Evolutionary conservation across 2,329 filamentous ascomycete genomes (phyloP).

Genomic region (Paracamarosporium sp.): DNA sequence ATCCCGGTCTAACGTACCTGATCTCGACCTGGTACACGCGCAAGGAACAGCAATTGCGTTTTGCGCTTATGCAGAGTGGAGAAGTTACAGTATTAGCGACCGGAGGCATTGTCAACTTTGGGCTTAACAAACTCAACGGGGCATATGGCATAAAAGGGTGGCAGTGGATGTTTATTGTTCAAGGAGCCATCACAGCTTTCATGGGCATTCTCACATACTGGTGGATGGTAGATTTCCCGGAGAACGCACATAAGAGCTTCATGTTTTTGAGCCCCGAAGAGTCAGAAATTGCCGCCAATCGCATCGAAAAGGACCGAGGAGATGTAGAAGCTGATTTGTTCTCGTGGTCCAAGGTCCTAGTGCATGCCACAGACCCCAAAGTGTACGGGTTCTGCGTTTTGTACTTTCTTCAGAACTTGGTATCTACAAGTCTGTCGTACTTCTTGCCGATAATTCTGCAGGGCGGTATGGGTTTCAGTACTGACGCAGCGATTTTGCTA

Average conservation of each 20-base stretch:
- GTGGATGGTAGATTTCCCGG: conserved; percentile 76
- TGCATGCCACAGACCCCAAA: conserved; percentile 66
- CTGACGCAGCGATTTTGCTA: conserved; percentile 61
- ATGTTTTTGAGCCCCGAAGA: conserved; percentile 65
- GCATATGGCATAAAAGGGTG: conserved; percentile 64
- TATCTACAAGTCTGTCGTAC: conserved; percentile 70
- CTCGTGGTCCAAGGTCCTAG: conserved; percentile 60
- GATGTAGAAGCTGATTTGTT: conserved; percentile 66
- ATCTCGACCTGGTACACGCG: conserved; percentile 70
- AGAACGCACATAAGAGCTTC: conserved; percentile 63
- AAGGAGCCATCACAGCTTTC: conserved; percentile 65
- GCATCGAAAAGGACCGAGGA: conserved; percentile 67
- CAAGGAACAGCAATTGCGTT: conserved; percentile 70
- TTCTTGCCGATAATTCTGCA: conserved; percentile 68
- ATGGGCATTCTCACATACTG: conserved; percentile 69
- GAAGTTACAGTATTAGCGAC: conserved; percentile 71
- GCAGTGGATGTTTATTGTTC: conserved; percentile 74
- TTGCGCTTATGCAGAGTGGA: conserved; percentile 69
- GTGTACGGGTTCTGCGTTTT: conserved; percentile 69
- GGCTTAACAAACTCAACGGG: conserved; percentile 69
- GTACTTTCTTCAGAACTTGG: conserved; percentile 72
- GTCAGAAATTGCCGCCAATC: conserved; percentile 60
- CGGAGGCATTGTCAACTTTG: conserved; percentile 72
- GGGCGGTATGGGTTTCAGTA: conserved; percentile 53
- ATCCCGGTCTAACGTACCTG: conserved; percentile 57